phyloP scores from a whole-genome alignment of 768 basidiomycete species.

The Lentinus tigrinus region DNA sequence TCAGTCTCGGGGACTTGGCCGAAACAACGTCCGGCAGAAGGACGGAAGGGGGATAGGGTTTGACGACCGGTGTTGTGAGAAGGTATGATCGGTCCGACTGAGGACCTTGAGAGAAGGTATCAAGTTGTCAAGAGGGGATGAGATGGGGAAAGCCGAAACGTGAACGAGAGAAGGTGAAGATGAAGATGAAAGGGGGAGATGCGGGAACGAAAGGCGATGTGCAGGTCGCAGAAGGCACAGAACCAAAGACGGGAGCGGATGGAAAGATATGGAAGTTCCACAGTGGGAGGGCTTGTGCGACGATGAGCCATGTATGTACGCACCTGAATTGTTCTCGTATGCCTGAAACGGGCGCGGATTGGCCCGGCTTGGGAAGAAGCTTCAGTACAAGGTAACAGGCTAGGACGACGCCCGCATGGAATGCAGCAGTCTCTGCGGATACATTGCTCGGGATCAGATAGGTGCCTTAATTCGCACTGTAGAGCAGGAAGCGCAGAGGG shows the following conservation, averaged over 20 bases:
- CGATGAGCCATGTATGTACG: slow-evolving; percentile 2
- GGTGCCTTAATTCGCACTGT: slow-evolving; percentile 3
- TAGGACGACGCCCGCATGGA: slow-evolving; percentile 65
- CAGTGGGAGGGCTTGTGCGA: neutral
- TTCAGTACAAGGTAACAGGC: slow-evolving; percentile 54
- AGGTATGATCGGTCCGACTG: neutral
- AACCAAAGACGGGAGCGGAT: neutral
- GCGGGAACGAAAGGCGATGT: neutral
- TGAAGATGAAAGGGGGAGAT: neutral
- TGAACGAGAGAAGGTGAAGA: neutral
- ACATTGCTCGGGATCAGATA: slow-evolving; percentile 1
- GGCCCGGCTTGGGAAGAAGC: slow-evolving; percentile 24
- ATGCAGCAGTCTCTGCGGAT: slow-evolving; percentile 65
- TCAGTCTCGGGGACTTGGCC: no score
- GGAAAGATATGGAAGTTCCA: no score
- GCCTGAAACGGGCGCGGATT: slow-evolving; percentile 37
- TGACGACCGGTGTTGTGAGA: neutral
- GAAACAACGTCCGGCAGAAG: neutral
- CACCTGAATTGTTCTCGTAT: slow-evolving; percentile 66
- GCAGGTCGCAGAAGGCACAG: neutral
- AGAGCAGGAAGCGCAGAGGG: neutral
- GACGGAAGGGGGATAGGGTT: neutral
- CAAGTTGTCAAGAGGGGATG: neutral
- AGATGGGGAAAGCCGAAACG: neutral
- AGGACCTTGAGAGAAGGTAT: neutral